phyloP scores from a whole-genome alignment of 106 monocot genomes.

The Dendrobium nobile region DNA sequence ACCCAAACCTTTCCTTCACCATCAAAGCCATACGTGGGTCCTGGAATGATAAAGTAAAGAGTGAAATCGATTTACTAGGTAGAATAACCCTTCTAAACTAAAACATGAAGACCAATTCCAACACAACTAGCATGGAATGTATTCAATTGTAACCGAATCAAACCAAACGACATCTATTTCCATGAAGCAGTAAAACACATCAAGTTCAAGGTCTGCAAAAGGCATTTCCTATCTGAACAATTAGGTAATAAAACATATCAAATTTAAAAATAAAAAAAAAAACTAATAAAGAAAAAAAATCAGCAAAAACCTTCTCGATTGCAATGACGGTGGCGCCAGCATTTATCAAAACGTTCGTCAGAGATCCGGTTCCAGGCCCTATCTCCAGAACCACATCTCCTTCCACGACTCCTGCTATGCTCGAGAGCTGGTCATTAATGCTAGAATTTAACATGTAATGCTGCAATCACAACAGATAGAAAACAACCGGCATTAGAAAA shows the following conservation, averaged over 20 bases:
- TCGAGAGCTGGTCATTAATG: conserved; percentile 57
- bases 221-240: no score
- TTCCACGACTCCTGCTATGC: conserved; percentile 44
- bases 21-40: conserved; percentile 75
- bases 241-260: not conserved
- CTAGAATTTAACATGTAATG: conserved; percentile 88
- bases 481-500: not conserved
- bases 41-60: conserved; percentile 22
- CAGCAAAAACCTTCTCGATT: conserved; percentile 63
- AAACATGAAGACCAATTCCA: no score
- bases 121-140: no score
- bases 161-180: no score
- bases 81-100: not conserved
- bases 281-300: not conserved
- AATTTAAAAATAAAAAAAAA: not conserved
- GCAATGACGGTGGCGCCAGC: conserved; percentile 68
- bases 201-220: no score
- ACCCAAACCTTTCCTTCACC: conserved; percentile 62
- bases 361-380: conserved; percentile 86
- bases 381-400: conserved; percentile 92
- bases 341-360: conserved; percentile 64
- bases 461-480: conserved; percentile 26
- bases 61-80: not conserved
- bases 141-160: no score
- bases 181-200: no score